Percentiles rank a stretch among this genome's conserved stretches.
Conservation (phyloP, 2,329 filamentous ascomycete genomes). For the Ophiostoma montium region DNA sequence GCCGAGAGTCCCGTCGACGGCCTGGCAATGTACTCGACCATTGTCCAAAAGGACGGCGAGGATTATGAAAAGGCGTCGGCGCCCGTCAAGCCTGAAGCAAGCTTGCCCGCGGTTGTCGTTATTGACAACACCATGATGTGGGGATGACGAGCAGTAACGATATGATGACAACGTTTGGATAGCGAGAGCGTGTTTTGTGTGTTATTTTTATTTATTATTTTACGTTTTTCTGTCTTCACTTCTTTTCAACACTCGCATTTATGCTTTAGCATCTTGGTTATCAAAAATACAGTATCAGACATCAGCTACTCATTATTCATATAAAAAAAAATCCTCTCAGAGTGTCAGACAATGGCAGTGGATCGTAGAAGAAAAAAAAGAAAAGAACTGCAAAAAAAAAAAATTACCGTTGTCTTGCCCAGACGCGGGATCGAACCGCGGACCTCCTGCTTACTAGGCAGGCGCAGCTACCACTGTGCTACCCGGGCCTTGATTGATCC, state of each 20-base stretch:
- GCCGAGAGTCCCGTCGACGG: constrained; percentile 5
- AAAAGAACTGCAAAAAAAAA: background rate
- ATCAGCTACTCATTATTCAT: too few species aligned
- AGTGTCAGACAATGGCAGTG: too few species aligned
- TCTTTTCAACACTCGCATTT: too few species aligned
- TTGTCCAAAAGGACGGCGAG: constrained; percentile 18
- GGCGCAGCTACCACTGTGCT: constrained; percentile 13
- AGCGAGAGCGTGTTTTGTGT: too few species aligned
- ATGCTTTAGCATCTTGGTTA: too few species aligned
- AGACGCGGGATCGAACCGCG: constrained; percentile 13
- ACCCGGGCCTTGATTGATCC: constrained; percentile 7
- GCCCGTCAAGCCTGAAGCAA: constrained; percentile 1
- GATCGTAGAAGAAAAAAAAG: constrained; percentile 3
- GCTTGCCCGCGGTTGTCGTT: background rate
- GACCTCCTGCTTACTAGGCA: constrained; percentile 13
- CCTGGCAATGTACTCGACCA: constrained; percentile 14
- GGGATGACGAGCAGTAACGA: background rate
- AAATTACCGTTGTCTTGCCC: background rate
- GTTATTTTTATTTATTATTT: too few species aligned
- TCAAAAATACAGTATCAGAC: too few species aligned
- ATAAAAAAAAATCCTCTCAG: too few species aligned
- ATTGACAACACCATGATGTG: constrained; percentile 7
- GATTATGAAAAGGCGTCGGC: constrained; percentile 20
- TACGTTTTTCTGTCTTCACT: too few species aligned
- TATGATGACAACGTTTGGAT: too few species aligned